These are phyloP conservation scores for Mycena vitilis DNA, from an alignment of 768 basidiomycete genomes.

Conservation along the genomic window DNA sequence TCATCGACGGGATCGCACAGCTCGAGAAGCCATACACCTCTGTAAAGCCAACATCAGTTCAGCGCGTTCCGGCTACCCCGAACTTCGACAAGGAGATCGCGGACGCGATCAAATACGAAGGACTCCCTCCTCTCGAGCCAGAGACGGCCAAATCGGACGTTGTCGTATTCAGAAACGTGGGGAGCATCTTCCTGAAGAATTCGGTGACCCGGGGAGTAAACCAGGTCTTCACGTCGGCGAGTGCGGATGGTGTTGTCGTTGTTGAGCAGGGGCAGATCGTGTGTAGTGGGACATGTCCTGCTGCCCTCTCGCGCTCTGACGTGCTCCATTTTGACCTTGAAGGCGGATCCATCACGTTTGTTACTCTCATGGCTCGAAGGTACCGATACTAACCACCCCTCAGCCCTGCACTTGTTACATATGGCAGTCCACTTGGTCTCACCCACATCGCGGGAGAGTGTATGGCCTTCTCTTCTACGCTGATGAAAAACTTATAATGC, in stretches of 20 bases:
- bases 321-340: slow-evolving; percentile 28
- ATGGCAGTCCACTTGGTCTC: slow-evolving; percentile 34
- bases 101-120: slow-evolving; percentile 71
- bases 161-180: slow-evolving; percentile 33
- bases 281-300: slow-evolving; percentile 18
- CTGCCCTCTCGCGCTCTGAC: slow-evolving; percentile 17
- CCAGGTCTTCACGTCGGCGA: slow-evolving; percentile 24
- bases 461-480: slow-evolving; percentile 44
- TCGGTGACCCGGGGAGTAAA: not conserved
- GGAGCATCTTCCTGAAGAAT: slow-evolving; percentile 22
- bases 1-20: slow-evolving; percentile 86
- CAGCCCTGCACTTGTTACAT: slow-evolving; percentile 30
- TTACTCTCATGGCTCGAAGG: not conserved
- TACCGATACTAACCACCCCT: not conserved
- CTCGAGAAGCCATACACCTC: slow-evolving; percentile 48
- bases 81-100: slow-evolving; percentile 72
- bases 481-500: slow-evolving; percentile 67
- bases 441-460: slow-evolving; percentile 59
- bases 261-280: slow-evolving; percentile 26
- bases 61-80: slow-evolving; percentile 64
- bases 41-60: slow-evolving; percentile 60
- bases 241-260: slow-evolving; percentile 23
- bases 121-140: slow-evolving; percentile 67
- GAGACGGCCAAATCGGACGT: slow-evolving; percentile 7
- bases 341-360: slow-evolving; percentile 32